phyloP scores from a whole-genome alignment of 139 green algal species.

The Picochlorum sp. region DNA sequence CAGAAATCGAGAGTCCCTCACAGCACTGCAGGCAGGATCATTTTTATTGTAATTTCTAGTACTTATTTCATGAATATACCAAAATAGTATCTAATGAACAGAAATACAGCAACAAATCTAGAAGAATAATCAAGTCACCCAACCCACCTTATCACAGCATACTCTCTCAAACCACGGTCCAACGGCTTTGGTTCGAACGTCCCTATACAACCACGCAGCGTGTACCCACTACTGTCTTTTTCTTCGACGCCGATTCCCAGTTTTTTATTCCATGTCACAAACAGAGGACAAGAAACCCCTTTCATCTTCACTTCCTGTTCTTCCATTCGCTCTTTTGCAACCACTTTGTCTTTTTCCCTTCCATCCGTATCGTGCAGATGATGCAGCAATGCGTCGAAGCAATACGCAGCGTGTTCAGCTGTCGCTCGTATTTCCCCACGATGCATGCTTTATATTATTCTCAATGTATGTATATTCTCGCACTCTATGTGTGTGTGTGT shows the following conservation, averaged over 20 bases:
- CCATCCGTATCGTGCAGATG: too few relatives aligned
- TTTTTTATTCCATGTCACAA: slow-evolving; percentile 71
- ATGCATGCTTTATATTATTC: too few relatives aligned
- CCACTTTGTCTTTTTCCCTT: background rate
- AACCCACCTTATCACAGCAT: slow-evolving; percentile 65
- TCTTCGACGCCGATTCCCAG: slow-evolving; percentile 3
- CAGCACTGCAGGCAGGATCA: slow-evolving; percentile 27
- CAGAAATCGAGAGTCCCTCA: slow-evolving; percentile 56
- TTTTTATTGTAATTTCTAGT: background rate
- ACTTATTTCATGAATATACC: background rate
- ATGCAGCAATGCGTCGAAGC: background rate
- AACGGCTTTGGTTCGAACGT: slow-evolving; percentile 55
- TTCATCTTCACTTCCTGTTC: background rate
- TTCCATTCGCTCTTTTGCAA: background rate
- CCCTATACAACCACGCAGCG: slow-evolving; percentile 70
- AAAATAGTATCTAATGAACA: background rate
- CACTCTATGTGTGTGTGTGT: too few relatives aligned
- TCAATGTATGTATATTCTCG: too few relatives aligned
- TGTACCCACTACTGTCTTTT: background rate
- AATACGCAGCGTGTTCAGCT: background rate
- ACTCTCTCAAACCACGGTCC: slow-evolving; percentile 50
- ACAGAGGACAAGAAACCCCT: slow-evolving; percentile 30
- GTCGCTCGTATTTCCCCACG: background rate
- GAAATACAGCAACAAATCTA: background rate
- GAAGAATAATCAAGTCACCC: background rate